Base-by-base conservation (phyloP, 192 early-diverging fungal species). In the Gonapodya prolifera region DNA sequence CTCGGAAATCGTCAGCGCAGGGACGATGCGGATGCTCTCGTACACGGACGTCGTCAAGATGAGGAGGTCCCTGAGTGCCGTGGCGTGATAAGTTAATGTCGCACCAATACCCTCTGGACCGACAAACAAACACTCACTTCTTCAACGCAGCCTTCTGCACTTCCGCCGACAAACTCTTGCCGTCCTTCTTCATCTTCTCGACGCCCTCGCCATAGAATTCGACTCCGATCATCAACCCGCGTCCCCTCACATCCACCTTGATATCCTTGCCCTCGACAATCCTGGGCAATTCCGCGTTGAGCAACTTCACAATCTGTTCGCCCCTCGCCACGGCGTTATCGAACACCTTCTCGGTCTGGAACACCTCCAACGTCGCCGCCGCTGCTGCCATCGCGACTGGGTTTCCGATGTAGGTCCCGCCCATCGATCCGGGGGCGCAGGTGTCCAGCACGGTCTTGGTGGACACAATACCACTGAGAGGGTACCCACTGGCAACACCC, bases 31-130 rank as follows among this genome's bases (percentile, higher is more conserved):
- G 13, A 84, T 36, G 18, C 80, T 82, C 32, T 84, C 83, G 32
- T 84, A 84, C 33, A 84, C 83, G 34, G 82, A 81, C 28, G 83
- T 84, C 29, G 83, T 84, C 35, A 84, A 79, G 23, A 84, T 0
- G 23, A 84, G 35, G 18, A 82, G 78, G 77, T 84, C 81, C 70
- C 73, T n/a, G n/a, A n/a, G n/a, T n/a, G n/a, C n/a, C n/a, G n/a
- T n/a, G n/a, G n/a, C n/a, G n/a, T n/a, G n/a, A n/a, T n/a, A n/a
- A n/a, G n/a, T n/a, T n/a, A n/a, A n/a, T n/a, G n/a, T n/a, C n/a
- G n/a, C n/a, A n/a, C n/a, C n/a, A n/a, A n/a, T n/a, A n/a, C n/a
- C n/a, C n/a, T n/a, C n/a, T n/a, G n/a, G n/a, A n/a, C n/a, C n/a
- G n/a, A n/a, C n/a, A n/a, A n/a, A n/a, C n/a, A n/a, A n/a, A n/a